Percentiles rank a stretch among this genome's conserved stretches.
Evolutionary conservation across 176 grass and related monocot species (phyloP).

Genomic region (Secale cereale): DNA sequence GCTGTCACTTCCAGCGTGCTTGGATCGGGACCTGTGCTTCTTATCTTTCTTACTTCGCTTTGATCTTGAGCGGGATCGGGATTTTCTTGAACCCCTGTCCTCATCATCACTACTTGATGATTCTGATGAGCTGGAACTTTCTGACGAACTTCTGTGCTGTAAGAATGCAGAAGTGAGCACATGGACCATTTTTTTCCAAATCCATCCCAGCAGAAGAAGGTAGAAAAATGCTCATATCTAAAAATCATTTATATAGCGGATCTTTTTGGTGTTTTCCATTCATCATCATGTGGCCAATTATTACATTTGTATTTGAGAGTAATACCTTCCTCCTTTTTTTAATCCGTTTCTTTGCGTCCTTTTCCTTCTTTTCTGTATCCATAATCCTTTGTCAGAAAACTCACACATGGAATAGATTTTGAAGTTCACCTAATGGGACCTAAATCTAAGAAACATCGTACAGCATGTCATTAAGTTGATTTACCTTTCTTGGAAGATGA

Average conservation of each 20-base stretch:
- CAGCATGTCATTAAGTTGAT: not conserved
- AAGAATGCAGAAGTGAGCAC: slow-evolving; percentile 23
- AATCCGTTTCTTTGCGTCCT: slow-evolving; percentile 72
- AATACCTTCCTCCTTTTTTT: slow-evolving; percentile 93
- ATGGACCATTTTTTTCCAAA: not conserved
- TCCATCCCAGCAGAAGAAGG: not conserved
- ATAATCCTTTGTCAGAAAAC: slow-evolving; percentile 37
- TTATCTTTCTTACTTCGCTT: slow-evolving; percentile 83
- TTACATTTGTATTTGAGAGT: not conserved
- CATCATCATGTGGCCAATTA: not conserved
- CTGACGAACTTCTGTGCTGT: slow-evolving; percentile 84
- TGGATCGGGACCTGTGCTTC: slow-evolving; percentile 77
- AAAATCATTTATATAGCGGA: not conserved
- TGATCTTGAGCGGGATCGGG: slow-evolving; percentile 65
- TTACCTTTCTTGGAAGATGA: slow-evolving; percentile 77
- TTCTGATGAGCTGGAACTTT: slow-evolving; percentile 69
- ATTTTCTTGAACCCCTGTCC: slow-evolving; percentile 66
- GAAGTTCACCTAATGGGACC: not conserved
- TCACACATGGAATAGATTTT: slow-evolving; percentile 26
- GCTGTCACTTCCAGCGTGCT: slow-evolving; percentile 32
- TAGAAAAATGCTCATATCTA: not conserved
- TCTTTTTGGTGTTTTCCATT: not conserved
- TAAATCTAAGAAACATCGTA: slow-evolving; percentile 9
- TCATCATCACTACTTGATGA: slow-evolving; percentile 80
- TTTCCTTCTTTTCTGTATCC: slow-evolving; percentile 83